Conservation (phyloP, 2,329 filamentous ascomycete genomes). For the Sporothrix brasiliensis region DNA sequence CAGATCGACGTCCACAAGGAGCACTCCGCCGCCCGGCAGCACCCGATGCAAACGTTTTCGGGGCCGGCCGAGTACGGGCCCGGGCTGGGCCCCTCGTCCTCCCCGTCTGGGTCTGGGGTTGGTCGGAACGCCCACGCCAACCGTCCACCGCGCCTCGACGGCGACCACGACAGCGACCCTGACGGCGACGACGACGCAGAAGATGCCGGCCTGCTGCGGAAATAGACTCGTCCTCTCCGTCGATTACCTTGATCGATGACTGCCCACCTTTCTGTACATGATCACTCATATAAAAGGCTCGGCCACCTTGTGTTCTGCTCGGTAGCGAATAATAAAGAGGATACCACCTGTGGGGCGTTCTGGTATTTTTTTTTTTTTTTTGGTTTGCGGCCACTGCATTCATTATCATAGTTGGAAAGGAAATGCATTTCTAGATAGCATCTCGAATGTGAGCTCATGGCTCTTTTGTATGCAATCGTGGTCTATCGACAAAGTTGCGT, state of each 20-base stretch:
- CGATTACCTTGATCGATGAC: neutral
- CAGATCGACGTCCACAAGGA: slow-evolving; percentile 53
- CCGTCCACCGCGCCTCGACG: slow-evolving; percentile 21
- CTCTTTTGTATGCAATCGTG: too few relatives aligned
- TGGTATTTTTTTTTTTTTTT: neutral
- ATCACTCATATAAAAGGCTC: neutral
- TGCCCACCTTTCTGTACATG: neutral
- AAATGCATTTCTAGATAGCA: neutral
- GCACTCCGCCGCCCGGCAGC: slow-evolving; percentile 37
- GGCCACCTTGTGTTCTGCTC: neutral
- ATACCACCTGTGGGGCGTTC: neutral
- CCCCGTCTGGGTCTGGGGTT: neutral
- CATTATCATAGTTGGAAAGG: neutral
- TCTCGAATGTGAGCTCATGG: neutral
- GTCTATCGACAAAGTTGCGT: too few relatives aligned
- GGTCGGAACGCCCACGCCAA: slow-evolving; percentile 6
- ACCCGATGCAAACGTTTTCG: slow-evolving; percentile 11
- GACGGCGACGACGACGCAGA: slow-evolving; percentile 48
- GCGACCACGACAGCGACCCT: slow-evolving; percentile 34
- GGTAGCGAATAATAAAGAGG: neutral
- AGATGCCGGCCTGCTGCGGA: slow-evolving; percentile 52
- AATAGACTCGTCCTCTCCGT: slow-evolving; percentile 30
- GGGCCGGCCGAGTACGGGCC: slow-evolving; percentile 15
- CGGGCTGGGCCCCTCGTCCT: neutral
- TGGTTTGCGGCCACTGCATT: neutral